Conservation (phyloP, 78 protist genomes). For the Corallochytrium limacisporum region DNA sequence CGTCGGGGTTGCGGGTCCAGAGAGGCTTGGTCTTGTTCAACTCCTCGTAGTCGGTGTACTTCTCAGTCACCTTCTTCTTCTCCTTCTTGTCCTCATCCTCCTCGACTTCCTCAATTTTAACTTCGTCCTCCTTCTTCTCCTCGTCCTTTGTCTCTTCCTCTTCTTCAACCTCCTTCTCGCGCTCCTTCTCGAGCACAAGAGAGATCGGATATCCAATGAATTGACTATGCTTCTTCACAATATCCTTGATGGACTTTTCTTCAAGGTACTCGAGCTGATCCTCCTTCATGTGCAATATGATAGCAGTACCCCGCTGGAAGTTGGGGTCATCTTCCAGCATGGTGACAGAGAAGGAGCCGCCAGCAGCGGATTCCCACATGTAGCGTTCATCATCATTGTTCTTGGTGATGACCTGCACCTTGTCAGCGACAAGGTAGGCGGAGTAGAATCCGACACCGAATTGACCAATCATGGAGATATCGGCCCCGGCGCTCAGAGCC, state of each 20-base stretch:
- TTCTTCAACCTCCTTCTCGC: constrained; percentile 75
- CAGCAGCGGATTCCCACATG: constrained; percentile 97
- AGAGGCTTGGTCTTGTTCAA: constrained; percentile 98
- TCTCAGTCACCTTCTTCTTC: constrained; percentile 85
- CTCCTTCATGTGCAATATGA: constrained; percentile 89
- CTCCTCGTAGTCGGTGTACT: constrained; percentile 70
- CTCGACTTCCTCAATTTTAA: constrained; percentile 61
- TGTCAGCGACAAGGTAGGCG: constrained; percentile 97
- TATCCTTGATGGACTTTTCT: constrained; percentile 84
- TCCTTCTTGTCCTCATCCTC: constrained; percentile 49
- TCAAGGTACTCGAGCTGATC: constrained; percentile 95
- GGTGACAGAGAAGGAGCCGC: constrained; percentile 90
- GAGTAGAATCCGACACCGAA: constrained; percentile 99
- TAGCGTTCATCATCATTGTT: constrained; percentile 96
- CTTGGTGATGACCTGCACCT: constrained; percentile 90
- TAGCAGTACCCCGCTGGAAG: constrained; percentile 93
- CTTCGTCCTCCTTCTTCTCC: constrained; percentile 42
- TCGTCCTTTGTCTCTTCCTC: constrained; percentile 48
- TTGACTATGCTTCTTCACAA: constrained; percentile 98
- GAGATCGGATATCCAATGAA: constrained; percentile 97
- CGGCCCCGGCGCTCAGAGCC: constrained; percentile 88
- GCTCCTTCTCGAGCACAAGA: constrained; percentile 74
- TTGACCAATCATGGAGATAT: constrained; percentile 97
- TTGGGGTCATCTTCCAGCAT: constrained; percentile 42
- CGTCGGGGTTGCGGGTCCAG: constrained; percentile 95